phyloP scores from a whole-genome alignment of 306 rosid genomes.

The Cucurbita maxima region DNA sequence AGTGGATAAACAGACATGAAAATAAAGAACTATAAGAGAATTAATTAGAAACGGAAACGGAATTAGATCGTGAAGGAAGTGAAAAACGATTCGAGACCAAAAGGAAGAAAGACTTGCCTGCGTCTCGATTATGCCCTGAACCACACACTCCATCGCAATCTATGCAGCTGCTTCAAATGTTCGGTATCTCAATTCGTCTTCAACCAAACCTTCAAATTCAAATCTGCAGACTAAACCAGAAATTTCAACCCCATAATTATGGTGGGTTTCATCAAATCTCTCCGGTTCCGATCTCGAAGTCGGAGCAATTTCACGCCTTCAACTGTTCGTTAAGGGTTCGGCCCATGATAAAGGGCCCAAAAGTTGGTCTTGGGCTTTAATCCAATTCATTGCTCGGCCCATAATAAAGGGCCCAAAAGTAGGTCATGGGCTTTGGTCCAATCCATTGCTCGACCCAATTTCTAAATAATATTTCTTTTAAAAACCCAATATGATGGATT shows the following conservation, averaged over 20 bases:
- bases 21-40: background rate
- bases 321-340: background rate
- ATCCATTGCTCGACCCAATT: background rate
- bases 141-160: constrained; percentile 72
- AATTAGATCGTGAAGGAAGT: background rate
- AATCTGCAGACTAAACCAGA: background rate
- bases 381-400: background rate
- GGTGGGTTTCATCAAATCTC: background rate
- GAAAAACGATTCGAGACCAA: background rate
- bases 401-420: background rate
- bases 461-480: no score
- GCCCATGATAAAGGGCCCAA: background rate
- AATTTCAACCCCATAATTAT: background rate
- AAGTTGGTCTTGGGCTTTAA: background rate
- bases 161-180: background rate
- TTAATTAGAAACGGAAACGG: background rate
- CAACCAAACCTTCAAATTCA: background rate
- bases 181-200: background rate
- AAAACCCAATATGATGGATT: no score
- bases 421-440: background rate
- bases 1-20: background rate
- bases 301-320: background rate
- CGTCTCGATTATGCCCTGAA: constrained; percentile 86
- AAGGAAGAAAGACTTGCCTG: constrained; percentile 27
- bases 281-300: background rate